These are phyloP conservation scores for Debaryomyces psychrophilus DNA, from an alignment of 1,139 yeast genomes.

Conservation along the genomic window DNA sequence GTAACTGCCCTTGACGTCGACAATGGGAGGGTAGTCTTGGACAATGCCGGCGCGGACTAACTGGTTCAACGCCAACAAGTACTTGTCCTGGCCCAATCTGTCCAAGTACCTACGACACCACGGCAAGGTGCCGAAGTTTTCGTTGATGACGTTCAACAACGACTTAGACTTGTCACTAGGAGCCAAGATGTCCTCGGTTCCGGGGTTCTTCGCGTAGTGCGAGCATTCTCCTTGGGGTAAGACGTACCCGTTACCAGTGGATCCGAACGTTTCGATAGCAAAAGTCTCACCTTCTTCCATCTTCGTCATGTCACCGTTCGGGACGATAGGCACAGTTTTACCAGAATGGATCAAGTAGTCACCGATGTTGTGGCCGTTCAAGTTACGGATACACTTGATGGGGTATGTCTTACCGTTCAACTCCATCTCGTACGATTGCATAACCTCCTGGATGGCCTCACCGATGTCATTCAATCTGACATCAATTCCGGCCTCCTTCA, in stretches of 20 bases:
- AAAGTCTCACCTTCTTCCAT: constrained; percentile 99
- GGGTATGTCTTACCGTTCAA: constrained; percentile 84
- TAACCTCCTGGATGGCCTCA: constrained; percentile 92
- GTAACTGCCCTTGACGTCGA: constrained; percentile 79
- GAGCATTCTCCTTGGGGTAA: constrained; percentile 88
- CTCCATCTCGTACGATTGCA: constrained; percentile 96
- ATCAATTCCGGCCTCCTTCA: constrained; percentile 92
- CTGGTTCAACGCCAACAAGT: constrained; percentile 83
- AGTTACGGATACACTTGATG: constrained; percentile 84
- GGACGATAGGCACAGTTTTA: constrained; percentile 93
- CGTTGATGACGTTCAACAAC: constrained; percentile 68
- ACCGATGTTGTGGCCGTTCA: constrained; percentile 91
- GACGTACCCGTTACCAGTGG: constrained; percentile 94
- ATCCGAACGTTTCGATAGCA: constrained; percentile 97
- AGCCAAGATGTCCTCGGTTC: constrained; percentile 43
- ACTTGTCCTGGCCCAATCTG: constrained; percentile 88
- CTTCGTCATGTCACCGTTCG: constrained; percentile 89
- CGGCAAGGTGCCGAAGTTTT: constrained; percentile 89
- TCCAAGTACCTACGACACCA: constrained; percentile 96
- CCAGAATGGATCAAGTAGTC: constrained; percentile 90
- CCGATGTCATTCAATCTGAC: constrained; percentile 95
- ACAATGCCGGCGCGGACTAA: constrained; percentile 85
- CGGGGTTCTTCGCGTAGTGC: constrained; percentile 75
- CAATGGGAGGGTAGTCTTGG: constrained; percentile 96
- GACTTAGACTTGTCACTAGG: constrained; percentile 69